Conservation (phyloP, 495 filamentous ascomycete species). For the Talaromyces borbonicus region DNA sequence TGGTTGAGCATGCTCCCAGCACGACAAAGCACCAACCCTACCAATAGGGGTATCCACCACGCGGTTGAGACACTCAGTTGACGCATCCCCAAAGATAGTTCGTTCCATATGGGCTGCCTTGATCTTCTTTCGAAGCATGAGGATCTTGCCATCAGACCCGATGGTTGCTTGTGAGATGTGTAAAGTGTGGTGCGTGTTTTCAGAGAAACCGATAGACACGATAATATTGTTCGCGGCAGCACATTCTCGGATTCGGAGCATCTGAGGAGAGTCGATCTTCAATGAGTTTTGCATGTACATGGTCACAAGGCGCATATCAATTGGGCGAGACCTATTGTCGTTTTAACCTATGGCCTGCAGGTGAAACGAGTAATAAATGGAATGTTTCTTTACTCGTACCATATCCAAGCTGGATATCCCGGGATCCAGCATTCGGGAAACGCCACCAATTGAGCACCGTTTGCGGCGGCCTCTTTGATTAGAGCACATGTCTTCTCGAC, state of each 20-base stretch:
- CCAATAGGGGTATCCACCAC: constrained; percentile 35
- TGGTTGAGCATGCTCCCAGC: constrained; percentile 54
- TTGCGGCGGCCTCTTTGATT: constrained; percentile 41
- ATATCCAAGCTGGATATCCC: constrained; percentile 51
- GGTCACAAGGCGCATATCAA: constrained; percentile 33
- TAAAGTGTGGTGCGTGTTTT: constrained; percentile 34
- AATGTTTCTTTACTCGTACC: constrained; percentile 24
- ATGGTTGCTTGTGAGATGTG: constrained; percentile 52
- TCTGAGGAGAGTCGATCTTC: constrained; percentile 30
- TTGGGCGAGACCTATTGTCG: constrained; percentile 26
- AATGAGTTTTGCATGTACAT: constrained; percentile 45
- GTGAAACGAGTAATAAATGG: not conserved
- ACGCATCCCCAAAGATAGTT: constrained; percentile 48
- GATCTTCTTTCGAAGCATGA: constrained; percentile 41
- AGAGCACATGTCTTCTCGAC: constrained; percentile 41
- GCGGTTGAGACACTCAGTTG: constrained; percentile 26
- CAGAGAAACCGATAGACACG: constrained; percentile 46
- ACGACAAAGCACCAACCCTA: constrained; percentile 38
- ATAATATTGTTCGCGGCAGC: constrained; percentile 34
- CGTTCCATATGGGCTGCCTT: constrained; percentile 57
- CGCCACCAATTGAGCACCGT: constrained; percentile 39
- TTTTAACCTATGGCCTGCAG: constrained; percentile 3
- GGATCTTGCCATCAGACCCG: constrained; percentile 31
- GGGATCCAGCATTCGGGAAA: constrained; percentile 49
- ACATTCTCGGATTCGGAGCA: constrained; percentile 30